Evolutionary conservation across 2,329 filamentous ascomycete species (phyloP).

Genomic region (Alternaria consortialis): DNA sequence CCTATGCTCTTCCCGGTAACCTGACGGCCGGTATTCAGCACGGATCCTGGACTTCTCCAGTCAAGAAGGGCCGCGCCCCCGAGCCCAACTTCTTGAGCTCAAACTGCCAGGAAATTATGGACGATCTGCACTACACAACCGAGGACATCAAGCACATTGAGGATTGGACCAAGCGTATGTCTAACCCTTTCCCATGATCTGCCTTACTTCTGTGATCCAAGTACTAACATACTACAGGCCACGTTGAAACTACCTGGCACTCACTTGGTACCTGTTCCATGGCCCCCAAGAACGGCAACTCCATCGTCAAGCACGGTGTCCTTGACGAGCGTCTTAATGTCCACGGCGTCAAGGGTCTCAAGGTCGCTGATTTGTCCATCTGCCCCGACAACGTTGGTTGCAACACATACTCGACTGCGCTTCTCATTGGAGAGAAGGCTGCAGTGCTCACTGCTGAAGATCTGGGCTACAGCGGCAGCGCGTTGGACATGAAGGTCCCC

Average conservation of each 20-base stretch:
- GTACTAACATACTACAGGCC: slow-evolving; percentile 45
- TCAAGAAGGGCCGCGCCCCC: slow-evolving; percentile 64
- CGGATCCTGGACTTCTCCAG: slow-evolving; percentile 72
- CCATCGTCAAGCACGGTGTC: slow-evolving; percentile 81
- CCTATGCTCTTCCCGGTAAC: slow-evolving; percentile 77
- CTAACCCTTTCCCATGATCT: not conserved
- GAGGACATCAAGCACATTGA: slow-evolving; percentile 72
- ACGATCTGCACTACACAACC: slow-evolving; percentile 72
- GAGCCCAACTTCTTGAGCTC: slow-evolving; percentile 66
- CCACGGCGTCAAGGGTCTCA: slow-evolving; percentile 78
- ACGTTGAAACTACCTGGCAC: slow-evolving; percentile 82
- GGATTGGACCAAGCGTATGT: slow-evolving; percentile 64
- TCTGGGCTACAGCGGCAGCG: slow-evolving; percentile 75
- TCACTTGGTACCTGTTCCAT: slow-evolving; percentile 75
- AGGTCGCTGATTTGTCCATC: slow-evolving; percentile 79
- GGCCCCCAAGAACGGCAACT: slow-evolving; percentile 78
- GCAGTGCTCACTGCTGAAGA: slow-evolving; percentile 76
- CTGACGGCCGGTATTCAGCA: slow-evolving; percentile 76
- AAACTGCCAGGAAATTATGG: slow-evolving; percentile 67
- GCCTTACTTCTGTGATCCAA: not conserved
- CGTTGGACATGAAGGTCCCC: slow-evolving; percentile 78
- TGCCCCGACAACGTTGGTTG: slow-evolving; percentile 78
- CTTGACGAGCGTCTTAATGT: slow-evolving; percentile 81
- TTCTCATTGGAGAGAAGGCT: slow-evolving; percentile 79
- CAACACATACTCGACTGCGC: slow-evolving; percentile 71